Conservation (phyloP, 306 rosid species). For the Begonia loranthoides region DNA sequence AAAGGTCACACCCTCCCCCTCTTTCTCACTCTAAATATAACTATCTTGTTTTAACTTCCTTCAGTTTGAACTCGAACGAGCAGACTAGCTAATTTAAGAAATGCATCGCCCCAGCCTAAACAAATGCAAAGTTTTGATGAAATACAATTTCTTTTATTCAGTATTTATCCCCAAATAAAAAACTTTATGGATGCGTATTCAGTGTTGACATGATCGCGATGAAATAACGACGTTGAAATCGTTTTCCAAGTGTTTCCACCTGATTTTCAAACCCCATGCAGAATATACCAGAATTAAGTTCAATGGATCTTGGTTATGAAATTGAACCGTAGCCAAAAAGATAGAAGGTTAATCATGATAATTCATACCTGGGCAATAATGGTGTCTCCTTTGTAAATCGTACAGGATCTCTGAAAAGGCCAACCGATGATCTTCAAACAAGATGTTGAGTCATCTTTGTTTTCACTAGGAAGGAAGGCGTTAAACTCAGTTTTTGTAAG, state of each 20-base stretch:
- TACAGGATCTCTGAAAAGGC: slow-evolving; percentile 59
- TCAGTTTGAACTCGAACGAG: not conserved
- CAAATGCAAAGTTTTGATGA: too few relatives aligned
- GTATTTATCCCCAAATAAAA: too few relatives aligned
- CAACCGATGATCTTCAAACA: slow-evolving; percentile 51
- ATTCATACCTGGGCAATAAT: slow-evolving; percentile 70
- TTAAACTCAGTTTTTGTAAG: slow-evolving; percentile 44
- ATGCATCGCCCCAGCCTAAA: not conserved
- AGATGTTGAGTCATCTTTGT: slow-evolving; percentile 15
- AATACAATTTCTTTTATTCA: too few relatives aligned
- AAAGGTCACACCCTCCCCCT: not conserved
- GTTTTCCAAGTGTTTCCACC: not conserved
- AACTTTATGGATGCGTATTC: too few relatives aligned
- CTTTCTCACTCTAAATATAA: too few relatives aligned
- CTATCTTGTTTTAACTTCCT: not conserved
- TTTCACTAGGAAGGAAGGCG: slow-evolving; percentile 31
- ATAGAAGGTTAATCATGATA: not conserved
- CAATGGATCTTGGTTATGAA: not conserved
- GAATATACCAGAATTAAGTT: not conserved
- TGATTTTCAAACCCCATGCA: not conserved
- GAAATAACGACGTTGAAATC: not conserved
- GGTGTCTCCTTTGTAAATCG: slow-evolving; percentile 31
- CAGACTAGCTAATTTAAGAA: not conserved
- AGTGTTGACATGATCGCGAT: not conserved
- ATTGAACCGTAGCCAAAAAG: not conserved